Percentiles rank a stretch among this genome's conserved stretches.
phyloP scores from a whole-genome alignment of 2,329 filamentous ascomycete species.

The Xylariaceae sp. region DNA sequence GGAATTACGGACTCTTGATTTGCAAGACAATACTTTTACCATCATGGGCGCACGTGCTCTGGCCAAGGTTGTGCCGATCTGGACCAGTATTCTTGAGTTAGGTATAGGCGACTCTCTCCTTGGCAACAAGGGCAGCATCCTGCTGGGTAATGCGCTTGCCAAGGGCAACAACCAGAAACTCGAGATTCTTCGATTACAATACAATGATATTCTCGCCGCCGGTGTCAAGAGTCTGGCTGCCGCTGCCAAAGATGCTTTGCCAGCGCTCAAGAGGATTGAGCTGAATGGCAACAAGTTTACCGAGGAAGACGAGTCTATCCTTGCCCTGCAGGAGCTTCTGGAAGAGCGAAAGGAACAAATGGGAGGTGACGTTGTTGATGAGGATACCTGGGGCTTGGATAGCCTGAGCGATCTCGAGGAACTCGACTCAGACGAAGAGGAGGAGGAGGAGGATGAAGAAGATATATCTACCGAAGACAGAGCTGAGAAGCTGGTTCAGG shows the following conservation, averaged over 20 bases:
- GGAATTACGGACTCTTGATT: slow-evolving; percentile 71
- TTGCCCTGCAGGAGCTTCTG: slow-evolving; percentile 65
- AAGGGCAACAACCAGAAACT: slow-evolving; percentile 75
- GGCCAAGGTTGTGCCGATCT: slow-evolving; percentile 67
- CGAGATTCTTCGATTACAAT: slow-evolving; percentile 79
- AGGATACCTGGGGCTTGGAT: slow-evolving; percentile 82
- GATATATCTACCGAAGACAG: slow-evolving; percentile 59
- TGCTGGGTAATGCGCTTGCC: slow-evolving; percentile 68
- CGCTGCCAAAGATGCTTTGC: slow-evolving; percentile 65
- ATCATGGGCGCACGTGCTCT: slow-evolving; percentile 73
- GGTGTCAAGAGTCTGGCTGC: slow-evolving; percentile 68
- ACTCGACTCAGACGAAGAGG: slow-evolving; percentile 63
- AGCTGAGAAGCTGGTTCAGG: slow-evolving; percentile 64
- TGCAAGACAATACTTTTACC: slow-evolving; percentile 98
- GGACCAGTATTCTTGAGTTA: slow-evolving; percentile 74
- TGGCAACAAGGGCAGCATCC: slow-evolving; percentile 68
- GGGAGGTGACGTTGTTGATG: slow-evolving; percentile 61
- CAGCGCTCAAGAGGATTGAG: slow-evolving; percentile 78
- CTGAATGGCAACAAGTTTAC: slow-evolving; percentile 94
- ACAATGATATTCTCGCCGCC: slow-evolving; percentile 84
- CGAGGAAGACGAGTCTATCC: slow-evolving; percentile 74
- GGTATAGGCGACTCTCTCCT: slow-evolving; percentile 87
- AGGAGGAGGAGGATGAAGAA: slow-evolving; percentile 65
- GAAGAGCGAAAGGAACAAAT: slow-evolving; percentile 73
- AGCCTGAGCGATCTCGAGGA: slow-evolving; percentile 83